These are phyloP conservation scores for Hyaloscypha finlandica DNA, from an alignment of 495 filamentous ascomycete species.

Conservation along the genomic window DNA sequence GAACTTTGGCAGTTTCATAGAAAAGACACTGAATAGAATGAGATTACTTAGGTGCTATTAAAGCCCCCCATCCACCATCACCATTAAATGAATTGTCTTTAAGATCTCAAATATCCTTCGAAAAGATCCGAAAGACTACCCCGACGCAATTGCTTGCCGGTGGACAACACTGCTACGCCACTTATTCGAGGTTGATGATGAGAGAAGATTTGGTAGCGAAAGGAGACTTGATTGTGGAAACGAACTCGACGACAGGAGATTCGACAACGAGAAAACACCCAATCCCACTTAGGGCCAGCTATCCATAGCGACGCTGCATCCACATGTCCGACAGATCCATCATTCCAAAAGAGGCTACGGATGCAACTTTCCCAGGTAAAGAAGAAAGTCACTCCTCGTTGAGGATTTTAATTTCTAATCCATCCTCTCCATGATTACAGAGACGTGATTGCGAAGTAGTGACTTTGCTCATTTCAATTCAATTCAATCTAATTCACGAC, in stretches of 20 bases:
- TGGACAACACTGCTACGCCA: not conserved
- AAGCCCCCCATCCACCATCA: not conserved
- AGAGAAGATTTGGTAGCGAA: not conserved
- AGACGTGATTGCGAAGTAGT: no score
- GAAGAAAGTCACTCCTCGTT: no score
- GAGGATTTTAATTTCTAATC: no score
- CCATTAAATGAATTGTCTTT: not conserved
- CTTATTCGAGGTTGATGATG: not conserved
- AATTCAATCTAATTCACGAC: no score
- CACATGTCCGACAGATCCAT: no score
- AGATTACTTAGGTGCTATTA: slow-evolving; percentile 3
- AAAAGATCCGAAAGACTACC: not conserved
- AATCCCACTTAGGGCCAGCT: not conserved
- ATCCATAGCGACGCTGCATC: no score
- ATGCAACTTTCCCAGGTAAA: no score
- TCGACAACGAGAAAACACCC: not conserved
- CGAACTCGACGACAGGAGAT: not conserved
- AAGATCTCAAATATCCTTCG: not conserved
- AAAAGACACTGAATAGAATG: slow-evolving; percentile 12
- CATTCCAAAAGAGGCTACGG: no score
- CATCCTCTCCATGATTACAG: no score
- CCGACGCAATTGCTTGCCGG: not conserved
- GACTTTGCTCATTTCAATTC: no score
- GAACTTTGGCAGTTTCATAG: slow-evolving; percentile 16
- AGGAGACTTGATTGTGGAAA: no score